These are phyloP conservation scores for Fusarium mundagurra DNA, from an alignment of 2,329 filamentous ascomycete species.

Conservation along the genomic window DNA sequence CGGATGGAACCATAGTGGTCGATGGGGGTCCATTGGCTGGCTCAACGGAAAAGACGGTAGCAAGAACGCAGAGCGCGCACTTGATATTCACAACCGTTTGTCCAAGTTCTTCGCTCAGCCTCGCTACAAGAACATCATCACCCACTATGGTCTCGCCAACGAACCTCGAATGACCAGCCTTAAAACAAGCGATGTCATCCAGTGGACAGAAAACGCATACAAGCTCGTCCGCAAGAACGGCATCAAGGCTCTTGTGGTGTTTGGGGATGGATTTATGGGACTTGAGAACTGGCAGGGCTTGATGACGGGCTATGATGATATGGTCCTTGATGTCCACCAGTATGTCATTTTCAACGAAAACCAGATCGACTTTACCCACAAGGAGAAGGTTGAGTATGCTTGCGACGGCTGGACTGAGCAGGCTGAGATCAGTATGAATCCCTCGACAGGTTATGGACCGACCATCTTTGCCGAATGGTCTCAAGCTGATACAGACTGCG, in stretches of 20 bases:
- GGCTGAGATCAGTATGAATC: conserved; percentile 76
- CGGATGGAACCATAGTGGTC: conserved; percentile 96
- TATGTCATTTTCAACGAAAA: conserved; percentile 97
- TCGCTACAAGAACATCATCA: conserved; percentile 90
- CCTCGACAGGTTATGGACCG: conserved; percentile 83
- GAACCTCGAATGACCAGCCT: conserved; percentile 90
- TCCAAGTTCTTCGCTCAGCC: conserved; percentile 93
- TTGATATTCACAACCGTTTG: conserved; percentile 87
- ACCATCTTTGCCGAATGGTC: conserved; percentile 98
- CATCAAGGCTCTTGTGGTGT: conserved; percentile 76
- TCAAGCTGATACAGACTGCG: conserved; percentile 96
- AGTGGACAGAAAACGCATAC: conserved; percentile 83
- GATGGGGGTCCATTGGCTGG: conserved; percentile 84
- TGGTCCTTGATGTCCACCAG: conserved; percentile 96
- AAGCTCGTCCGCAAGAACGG: conserved; percentile 80
- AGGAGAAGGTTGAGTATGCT: conserved; percentile 85
- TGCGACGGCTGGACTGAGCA: conserved; percentile 89
- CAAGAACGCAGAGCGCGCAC: conserved; percentile 79
- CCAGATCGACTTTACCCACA: conserved; percentile 84
- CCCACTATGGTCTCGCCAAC: conserved; percentile 94
- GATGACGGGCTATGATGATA: conserved; percentile 73
- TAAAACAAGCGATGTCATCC: conserved; percentile 70
- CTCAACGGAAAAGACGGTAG: conserved; percentile 88
- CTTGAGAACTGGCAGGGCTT: conserved; percentile 90
- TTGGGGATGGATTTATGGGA: conserved; percentile 95